phyloP scores from a whole-genome alignment of 2,329 filamentous ascomycete species.

The Cercospora sp. region DNA sequence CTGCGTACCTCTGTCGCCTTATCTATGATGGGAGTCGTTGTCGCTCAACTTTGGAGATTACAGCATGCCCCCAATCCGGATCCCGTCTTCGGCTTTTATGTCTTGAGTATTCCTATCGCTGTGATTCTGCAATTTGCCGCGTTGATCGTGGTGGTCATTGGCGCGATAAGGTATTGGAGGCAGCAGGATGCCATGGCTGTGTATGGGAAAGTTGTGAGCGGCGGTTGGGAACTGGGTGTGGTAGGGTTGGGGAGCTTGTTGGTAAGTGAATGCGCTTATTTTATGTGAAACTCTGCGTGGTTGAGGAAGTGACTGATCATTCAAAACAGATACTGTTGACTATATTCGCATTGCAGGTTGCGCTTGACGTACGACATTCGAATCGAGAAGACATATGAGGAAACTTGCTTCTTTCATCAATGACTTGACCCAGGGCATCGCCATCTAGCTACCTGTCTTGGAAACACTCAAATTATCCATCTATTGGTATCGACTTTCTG shows the following conservation, averaged over 20 bases:
- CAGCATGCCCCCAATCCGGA: conserved; percentile 51
- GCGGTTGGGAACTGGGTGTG: conserved; percentile 59
- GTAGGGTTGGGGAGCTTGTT: conserved; percentile 50
- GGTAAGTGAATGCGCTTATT: conserved; percentile 45
- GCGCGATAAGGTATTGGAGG: conserved; percentile 60
- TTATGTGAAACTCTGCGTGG: neutral
- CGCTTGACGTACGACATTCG: neutral
- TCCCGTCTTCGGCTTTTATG: conserved; percentile 58
- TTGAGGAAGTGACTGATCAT: neutral
- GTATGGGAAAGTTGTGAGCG: conserved; percentile 57
- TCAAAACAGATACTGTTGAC: neutral
- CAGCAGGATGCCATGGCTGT: conserved; percentile 59
- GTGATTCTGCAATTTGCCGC: conserved; percentile 52
- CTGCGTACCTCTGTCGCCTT: conserved; percentile 69
- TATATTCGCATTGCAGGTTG: neutral
- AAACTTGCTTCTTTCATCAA: neutral
- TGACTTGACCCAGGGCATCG: neutral
- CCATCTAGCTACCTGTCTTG: neutral
- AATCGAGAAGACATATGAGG: neutral
- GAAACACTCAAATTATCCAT: neutral
- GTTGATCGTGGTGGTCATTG: conserved; percentile 54
- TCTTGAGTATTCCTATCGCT: conserved; percentile 61
- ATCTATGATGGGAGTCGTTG: conserved; percentile 64
- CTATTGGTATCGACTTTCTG: neutral
- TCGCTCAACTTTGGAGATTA: conserved; percentile 67